Evolutionary conservation across 228 moss, liverwort and hornwort species (phyloP).

Genomic region (Sphagnum magellanicum): DNA sequence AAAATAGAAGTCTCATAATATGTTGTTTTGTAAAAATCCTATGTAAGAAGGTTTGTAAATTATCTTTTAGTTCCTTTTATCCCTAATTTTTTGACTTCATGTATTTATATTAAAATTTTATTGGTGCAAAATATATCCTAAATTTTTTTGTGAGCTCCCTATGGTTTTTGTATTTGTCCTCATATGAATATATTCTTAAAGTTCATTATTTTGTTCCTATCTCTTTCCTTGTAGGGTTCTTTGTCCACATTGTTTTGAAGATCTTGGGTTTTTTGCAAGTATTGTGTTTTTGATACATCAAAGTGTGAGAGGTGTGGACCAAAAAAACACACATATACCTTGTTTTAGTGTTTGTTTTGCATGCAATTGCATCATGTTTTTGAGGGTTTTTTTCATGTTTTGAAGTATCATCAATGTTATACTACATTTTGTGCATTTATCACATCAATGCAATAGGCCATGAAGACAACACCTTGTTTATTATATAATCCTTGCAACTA

Average conservation of each 20-base stretch:
- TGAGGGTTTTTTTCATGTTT: conserved; percentile 76
- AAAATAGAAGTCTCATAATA: no score
- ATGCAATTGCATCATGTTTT: conserved; percentile 71
- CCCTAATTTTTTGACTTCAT: no score
- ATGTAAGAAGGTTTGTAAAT: no score
- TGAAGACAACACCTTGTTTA: conserved; percentile 32
- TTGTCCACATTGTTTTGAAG: not conserved
- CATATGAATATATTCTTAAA: no score
- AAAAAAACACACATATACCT: not conserved
- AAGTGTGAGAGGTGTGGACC: not conserved
- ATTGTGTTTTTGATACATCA: not conserved
- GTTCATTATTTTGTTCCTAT: no score
- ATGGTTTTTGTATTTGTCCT: no score
- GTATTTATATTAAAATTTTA: no score
- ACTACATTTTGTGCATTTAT: conserved; percentile 85
- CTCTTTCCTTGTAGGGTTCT: no score
- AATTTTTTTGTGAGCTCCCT: no score
- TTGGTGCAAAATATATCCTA: no score
- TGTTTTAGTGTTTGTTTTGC: not conserved
- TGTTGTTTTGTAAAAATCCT: no score
- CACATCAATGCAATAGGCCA: conserved; percentile 86
- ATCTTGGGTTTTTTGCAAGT: not conserved
- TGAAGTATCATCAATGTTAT: conserved; percentile 69
- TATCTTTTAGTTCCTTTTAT: no score
- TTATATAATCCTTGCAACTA: not conserved